Conservation (phyloP, 2,329 filamentous ascomycete species). For the Septoria petroselini region DNA sequence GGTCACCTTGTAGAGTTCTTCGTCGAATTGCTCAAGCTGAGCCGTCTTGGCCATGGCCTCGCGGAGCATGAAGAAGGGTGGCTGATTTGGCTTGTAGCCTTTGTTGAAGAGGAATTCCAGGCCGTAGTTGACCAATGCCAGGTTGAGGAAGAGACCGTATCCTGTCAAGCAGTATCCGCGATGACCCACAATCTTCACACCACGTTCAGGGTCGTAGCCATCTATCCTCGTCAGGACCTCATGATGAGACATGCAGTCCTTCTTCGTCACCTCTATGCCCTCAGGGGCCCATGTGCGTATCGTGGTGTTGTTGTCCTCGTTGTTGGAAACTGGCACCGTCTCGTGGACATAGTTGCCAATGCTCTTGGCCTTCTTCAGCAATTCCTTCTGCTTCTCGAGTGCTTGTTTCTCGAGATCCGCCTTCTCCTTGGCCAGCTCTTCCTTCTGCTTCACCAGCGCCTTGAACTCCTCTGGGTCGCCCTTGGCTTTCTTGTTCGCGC, state of each 20-base stretch:
- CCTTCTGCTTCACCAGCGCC: constrained; percentile 75
- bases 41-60: constrained; percentile 98
- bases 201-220: constrained; percentile 88
- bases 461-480: constrained; percentile 79
- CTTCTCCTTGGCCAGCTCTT: constrained; percentile 74
- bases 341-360: constrained; percentile 92
- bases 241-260: constrained; percentile 81
- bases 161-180: constrained; percentile 88
- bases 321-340: constrained; percentile 76
- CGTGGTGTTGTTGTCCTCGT: constrained; percentile 78
- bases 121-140: constrained; percentile 92
- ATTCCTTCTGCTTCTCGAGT: constrained; percentile 66
- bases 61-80: constrained; percentile 91
- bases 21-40: constrained; percentile 94
- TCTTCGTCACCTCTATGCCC: constrained; percentile 69
- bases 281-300: constrained; percentile 78
- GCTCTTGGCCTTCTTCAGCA: constrained; percentile 75
- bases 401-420: constrained; percentile 73
- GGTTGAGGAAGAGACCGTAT: constrained; percentile 87
- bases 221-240: constrained; percentile 85
- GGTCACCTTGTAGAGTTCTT: constrained; percentile 93
- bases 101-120: constrained; percentile 79
- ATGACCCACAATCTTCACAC: constrained; percentile 91
- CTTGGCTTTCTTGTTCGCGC: constrained; percentile 89
- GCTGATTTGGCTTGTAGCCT: constrained; percentile 60